These are phyloP conservation scores for Periconia sp. DNA, from an alignment of 2,329 filamentous ascomycete species.

Conservation along the genomic window DNA sequence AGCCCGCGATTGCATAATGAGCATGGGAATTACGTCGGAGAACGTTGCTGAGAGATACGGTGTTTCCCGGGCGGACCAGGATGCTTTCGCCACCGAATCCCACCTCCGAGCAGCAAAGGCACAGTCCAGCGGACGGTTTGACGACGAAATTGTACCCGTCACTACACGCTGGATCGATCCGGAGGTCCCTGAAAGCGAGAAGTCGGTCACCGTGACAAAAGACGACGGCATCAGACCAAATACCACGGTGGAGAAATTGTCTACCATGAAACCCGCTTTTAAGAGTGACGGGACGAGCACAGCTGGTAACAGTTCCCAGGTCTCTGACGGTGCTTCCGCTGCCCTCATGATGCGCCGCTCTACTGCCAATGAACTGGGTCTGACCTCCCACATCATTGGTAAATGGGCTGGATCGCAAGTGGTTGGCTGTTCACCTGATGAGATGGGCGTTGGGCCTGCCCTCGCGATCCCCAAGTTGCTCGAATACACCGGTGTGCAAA, in stretches of 20 bases:
- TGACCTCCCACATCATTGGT: slow-evolving; percentile 70
- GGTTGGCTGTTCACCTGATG: slow-evolving; percentile 79
- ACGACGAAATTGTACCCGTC: slow-evolving; percentile 78
- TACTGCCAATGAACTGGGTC: slow-evolving; percentile 72
- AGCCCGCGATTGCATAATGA: slow-evolving; percentile 85
- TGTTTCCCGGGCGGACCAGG: slow-evolving; percentile 74
- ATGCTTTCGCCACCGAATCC: slow-evolving; percentile 75
- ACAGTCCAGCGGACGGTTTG: slow-evolving; percentile 69
- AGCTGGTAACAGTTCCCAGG: slow-evolving; percentile 82
- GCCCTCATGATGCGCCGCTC: slow-evolving; percentile 82
- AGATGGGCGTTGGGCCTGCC: slow-evolving; percentile 92
- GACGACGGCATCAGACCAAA: slow-evolving; percentile 82
- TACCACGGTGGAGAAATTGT: slow-evolving; percentile 69
- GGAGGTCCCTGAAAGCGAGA: slow-evolving; percentile 50
- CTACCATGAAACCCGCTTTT: slow-evolving; percentile 84
- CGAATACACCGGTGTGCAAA: slow-evolving; percentile 65
- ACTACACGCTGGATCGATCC: slow-evolving; percentile 70
- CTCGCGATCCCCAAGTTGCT: slow-evolving; percentile 83
- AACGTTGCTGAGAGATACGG: slow-evolving; percentile 81
- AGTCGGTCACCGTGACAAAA: slow-evolving; percentile 67
- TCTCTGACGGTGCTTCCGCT: slow-evolving; percentile 85
- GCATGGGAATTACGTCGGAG: slow-evolving; percentile 88
- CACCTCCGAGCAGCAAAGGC: slow-evolving; percentile 75
- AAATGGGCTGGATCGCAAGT: slow-evolving; percentile 79
- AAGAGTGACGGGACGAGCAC: slow-evolving; percentile 73